phyloP scores from a whole-genome alignment of 345 rosid genomes.

The Camelina neglecta region DNA sequence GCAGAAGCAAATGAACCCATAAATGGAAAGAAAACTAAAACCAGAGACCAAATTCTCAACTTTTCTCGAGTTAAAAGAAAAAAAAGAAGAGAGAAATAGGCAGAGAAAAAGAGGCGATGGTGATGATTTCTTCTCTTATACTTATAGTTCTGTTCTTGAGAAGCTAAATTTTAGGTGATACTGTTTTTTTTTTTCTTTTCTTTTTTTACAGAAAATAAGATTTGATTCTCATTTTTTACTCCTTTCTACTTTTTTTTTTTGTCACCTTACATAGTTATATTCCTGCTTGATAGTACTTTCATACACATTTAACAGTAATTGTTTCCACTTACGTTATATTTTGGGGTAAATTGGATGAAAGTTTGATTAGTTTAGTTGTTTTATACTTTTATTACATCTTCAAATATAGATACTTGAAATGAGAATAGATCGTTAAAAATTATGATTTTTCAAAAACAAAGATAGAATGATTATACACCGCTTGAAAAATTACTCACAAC shows the following conservation, averaged over 20 bases:
- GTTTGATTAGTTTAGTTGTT: background rate
- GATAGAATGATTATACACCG: too few species aligned
- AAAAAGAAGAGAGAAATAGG: constrained; percentile 6
- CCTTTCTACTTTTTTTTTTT: constrained; percentile 13
- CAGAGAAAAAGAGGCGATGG: constrained; percentile 26
- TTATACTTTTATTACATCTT: background rate
- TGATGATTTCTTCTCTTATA: constrained; percentile 18
- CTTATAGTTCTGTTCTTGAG: constrained; percentile 15
- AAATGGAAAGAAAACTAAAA: constrained; percentile 37
- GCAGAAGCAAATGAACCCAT: constrained; percentile 37
- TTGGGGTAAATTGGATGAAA: background rate
- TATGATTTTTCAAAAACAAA: too few species aligned
- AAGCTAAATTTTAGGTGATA: constrained; percentile 6
- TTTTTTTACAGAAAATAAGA: background rate
- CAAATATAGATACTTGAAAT: too few species aligned
- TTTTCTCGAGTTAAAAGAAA: background rate
- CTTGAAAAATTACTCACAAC: background rate
- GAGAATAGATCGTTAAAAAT: too few species aligned
- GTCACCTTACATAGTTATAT: background rate
- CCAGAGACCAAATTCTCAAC: constrained; percentile 23
- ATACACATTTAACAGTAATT: background rate
- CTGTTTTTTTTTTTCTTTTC: background rate
- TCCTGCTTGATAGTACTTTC: background rate
- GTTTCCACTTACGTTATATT: background rate
- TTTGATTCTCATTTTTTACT: constrained; percentile 5